phyloP scores from a whole-genome alignment of 1,284 basidiomycete genomes.

The Puccinia hordei region DNA sequence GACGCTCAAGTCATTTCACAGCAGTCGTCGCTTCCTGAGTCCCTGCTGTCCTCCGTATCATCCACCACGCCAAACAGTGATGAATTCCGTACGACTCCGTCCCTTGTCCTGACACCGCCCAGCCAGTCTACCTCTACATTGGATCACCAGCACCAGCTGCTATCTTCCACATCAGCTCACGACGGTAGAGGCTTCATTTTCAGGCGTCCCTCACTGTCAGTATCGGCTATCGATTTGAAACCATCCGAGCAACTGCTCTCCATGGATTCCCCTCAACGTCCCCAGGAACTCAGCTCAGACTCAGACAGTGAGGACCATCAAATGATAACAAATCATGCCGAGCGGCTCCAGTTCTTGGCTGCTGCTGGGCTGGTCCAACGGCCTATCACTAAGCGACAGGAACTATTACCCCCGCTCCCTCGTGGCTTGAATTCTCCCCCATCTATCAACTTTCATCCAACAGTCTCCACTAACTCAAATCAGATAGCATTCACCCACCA shows the following conservation, averaged over 20 bases:
- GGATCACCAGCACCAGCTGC: background rate
- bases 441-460: background rate
- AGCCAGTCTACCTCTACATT: background rate
- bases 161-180: no score
- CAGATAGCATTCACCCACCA: background rate
- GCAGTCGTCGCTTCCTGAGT: background rate
- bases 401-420: background rate
- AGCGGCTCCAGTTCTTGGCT: conserved; percentile 15
- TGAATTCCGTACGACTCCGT: background rate
- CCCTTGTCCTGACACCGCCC: conserved; percentile 4
- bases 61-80: background rate
- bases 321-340: background rate
- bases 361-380: conserved; percentile 33
- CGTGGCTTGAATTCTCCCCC: background rate
- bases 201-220: no score
- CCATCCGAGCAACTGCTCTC: background rate
- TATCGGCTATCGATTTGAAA: no score
- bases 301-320: conserved; percentile 20
- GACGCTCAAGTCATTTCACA: background rate
- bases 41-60: background rate
- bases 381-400: conserved; percentile 7
- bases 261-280: background rate
- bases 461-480: background rate
- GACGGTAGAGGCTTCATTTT: no score
- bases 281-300: conserved; percentile 7